These are phyloP conservation scores for Dioscorea cayenensis DNA, from an alignment of 116 monocot genomes.

Conservation along the genomic window DNA sequence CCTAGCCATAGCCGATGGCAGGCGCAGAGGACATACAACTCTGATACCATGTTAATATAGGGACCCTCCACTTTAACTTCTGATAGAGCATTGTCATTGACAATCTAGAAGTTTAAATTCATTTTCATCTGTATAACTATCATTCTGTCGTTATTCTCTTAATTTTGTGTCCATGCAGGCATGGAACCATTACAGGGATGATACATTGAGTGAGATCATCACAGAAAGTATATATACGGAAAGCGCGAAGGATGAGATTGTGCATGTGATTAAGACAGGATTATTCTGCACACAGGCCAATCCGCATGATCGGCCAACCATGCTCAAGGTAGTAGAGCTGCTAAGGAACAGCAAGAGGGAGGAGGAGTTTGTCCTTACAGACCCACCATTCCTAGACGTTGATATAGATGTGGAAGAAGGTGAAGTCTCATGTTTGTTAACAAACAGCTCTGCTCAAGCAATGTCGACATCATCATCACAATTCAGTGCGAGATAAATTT, in stretches of 20 bases:
- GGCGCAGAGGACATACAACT: no score
- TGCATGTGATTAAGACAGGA: constrained; percentile 31
- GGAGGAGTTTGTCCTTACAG: constrained; percentile 23
- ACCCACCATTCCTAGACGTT: constrained; percentile 46
- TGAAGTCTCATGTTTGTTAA: constrained; percentile 27
- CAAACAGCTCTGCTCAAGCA: constrained; percentile 1
- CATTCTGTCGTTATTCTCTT: neutral
- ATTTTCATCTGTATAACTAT: neutral
- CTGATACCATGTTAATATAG: no score
- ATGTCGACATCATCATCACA: constrained; percentile 1
- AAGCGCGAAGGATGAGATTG: constrained; percentile 19
- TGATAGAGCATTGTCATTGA: neutral
- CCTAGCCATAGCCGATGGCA: no score
- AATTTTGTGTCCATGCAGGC: constrained; percentile 12
- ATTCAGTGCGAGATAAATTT: constrained; percentile 13
- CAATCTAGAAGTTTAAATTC: neutral
- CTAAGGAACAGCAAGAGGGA: constrained; percentile 26
- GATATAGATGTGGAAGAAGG: constrained; percentile 12
- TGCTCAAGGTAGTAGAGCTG: constrained; percentile 42
- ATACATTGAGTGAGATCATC: constrained; percentile 21
- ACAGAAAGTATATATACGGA: constrained; percentile 29
- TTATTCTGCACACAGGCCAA: constrained; percentile 44
- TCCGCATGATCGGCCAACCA: constrained; percentile 29
- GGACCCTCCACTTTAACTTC: no score
- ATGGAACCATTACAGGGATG: constrained; percentile 40